phyloP scores from a whole-genome alignment of 768 basidiomycete genomes.

The Mycena chlorophos region DNA sequence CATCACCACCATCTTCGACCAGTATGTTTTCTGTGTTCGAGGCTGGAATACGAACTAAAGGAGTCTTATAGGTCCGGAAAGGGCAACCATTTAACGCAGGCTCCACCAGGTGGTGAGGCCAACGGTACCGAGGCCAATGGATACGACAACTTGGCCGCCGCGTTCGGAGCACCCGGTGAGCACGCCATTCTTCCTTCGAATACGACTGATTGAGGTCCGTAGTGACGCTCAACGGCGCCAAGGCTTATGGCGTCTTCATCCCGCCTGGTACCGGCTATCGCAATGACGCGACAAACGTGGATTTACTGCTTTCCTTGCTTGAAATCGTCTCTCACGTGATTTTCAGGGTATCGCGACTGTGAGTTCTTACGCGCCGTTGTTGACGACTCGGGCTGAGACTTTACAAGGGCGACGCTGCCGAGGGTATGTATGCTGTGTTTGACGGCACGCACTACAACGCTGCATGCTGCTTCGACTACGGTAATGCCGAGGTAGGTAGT shows the following conservation, averaged over 20 bases:
- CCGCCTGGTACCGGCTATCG: conserved; percentile 9
- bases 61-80: conserved; percentile 5
- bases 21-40: background rate
- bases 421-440: conserved; percentile 10
- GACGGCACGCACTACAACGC: conserved; percentile 18
- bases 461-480: conserved; percentile 19
- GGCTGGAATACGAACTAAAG: background rate
- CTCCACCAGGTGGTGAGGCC: conserved; percentile 10
- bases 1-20: conserved; percentile 7
- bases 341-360: background rate
- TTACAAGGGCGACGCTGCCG: conserved; percentile 9
- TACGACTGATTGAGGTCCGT: background rate
- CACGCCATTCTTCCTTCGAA: conserved; percentile 5
- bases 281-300: conserved; percentile 10
- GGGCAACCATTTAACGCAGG: conserved; percentile 5
- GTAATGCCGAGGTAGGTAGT: conserved; percentile 18
- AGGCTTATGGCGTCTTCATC: conserved; percentile 15
- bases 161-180: conserved; percentile 8
- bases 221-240: background rate
- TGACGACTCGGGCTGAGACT: background rate
- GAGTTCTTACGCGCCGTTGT: background rate
- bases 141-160: conserved; percentile 12
- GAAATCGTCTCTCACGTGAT: too few species aligned
- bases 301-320: background rate
- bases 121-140: conserved; percentile 9